Evolutionary conservation across 2,329 filamentous ascomycete species (phyloP).

Genomic region (Curvularia sp.): DNA sequence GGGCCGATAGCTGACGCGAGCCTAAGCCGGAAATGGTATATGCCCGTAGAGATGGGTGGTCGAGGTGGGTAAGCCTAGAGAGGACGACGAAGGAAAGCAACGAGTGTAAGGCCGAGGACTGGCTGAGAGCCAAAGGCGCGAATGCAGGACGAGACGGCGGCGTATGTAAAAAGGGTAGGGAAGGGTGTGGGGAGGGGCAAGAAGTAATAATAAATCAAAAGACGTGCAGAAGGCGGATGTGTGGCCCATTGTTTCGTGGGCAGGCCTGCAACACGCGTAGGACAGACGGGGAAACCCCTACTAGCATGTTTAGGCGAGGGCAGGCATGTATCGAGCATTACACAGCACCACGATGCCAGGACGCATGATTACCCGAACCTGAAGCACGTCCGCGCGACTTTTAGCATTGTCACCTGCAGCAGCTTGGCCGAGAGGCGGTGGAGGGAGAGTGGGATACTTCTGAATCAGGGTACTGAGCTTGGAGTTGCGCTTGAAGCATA

Average conservation of each 20-base stretch:
- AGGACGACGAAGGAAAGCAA: slow-evolving; percentile 27
- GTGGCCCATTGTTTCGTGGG: slow-evolving; percentile 45
- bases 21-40: slow-evolving; percentile 28
- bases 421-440: slow-evolving; percentile 28
- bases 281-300: slow-evolving; percentile 37
- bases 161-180: slow-evolving; percentile 17
- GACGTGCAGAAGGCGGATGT: slow-evolving; percentile 39
- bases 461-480: slow-evolving; percentile 16
- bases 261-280: slow-evolving; percentile 43
- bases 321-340: slow-evolving; percentile 39
- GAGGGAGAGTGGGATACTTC: slow-evolving; percentile 14
- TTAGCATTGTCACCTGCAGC: slow-evolving; percentile 37
- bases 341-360: slow-evolving; percentile 35
- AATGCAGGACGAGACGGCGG: slow-evolving; percentile 34
- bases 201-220: slow-evolving; percentile 45
- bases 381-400: slow-evolving; percentile 27
- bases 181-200: slow-evolving; percentile 43
- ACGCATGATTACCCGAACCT: slow-evolving; percentile 34
- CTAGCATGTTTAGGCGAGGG: slow-evolving; percentile 39
- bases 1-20: slow-evolving; percentile 42
- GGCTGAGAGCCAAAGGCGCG: slow-evolving; percentile 33
- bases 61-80: slow-evolving; percentile 10
- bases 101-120: slow-evolving; percentile 21
- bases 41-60: slow-evolving; percentile 26
- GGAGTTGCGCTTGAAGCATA: slow-evolving; percentile 23